phyloP scores from a whole-genome alignment of 495 filamentous ascomycete genomes.

The Talaromyces trachyspermus region DNA sequence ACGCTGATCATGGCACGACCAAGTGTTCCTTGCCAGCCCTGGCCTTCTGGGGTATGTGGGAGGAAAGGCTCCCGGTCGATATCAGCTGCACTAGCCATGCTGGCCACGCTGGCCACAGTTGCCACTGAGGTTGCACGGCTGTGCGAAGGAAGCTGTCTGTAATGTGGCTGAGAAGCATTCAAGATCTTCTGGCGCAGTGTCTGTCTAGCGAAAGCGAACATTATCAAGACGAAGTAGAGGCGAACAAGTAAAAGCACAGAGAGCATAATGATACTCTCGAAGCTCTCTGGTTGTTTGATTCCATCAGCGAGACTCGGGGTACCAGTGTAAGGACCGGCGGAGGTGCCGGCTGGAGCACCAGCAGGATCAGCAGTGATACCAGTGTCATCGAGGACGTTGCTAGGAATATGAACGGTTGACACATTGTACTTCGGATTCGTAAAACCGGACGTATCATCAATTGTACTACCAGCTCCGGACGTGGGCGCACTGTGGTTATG shows the following conservation, averaged over 20 bases:
- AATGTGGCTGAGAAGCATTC: constrained; percentile 38
- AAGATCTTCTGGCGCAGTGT: constrained; percentile 55
- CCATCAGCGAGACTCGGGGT: constrained; percentile 35
- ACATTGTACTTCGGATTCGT: constrained; percentile 59
- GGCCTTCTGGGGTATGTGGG: constrained; percentile 55
- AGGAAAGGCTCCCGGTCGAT: constrained; percentile 66
- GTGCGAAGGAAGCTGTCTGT: constrained; percentile 38
- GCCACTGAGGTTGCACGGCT: constrained; percentile 37
- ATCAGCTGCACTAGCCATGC: constrained; percentile 38
- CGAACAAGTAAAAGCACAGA: constrained; percentile 62
- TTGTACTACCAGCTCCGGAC: constrained; percentile 42
- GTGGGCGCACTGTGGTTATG: constrained; percentile 37
- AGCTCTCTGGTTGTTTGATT: constrained; percentile 58
- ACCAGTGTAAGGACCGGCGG: constrained; percentile 13
- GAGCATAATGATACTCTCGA: constrained; percentile 69
- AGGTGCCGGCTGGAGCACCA: constrained; percentile 39
- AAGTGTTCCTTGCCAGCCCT: constrained; percentile 68
- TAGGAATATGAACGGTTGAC: constrained; percentile 39
- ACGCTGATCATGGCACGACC: constrained; percentile 66
- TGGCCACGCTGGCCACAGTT: too few species aligned
- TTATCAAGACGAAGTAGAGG: constrained; percentile 69
- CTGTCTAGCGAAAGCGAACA: constrained; percentile 71
- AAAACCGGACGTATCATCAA: constrained; percentile 61
- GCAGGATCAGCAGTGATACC: constrained; percentile 40
- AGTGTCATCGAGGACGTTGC: constrained; percentile 21